Evolutionary conservation across 495 filamentous ascomycete genomes (phyloP), one percentile per base, ranked within the genome.

Genomic region (Tuber brumale): DNA sequence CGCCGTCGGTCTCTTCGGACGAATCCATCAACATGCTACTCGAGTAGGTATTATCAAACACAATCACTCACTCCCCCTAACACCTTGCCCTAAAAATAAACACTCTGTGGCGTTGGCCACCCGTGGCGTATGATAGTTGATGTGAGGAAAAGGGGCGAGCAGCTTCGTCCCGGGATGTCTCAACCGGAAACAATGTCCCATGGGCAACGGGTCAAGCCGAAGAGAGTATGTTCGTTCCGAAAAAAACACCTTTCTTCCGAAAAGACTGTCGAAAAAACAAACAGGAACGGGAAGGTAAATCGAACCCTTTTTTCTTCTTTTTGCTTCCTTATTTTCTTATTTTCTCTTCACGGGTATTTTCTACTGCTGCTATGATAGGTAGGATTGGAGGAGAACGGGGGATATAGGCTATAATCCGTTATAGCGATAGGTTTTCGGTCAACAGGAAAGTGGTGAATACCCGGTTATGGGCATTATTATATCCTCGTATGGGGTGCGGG

Each of bases 401-500:
- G 57, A 14, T 35, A 66, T 14, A 66, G 57, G 57, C 57, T 66
- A 66, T 66, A 66, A 14, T 35, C 57, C 14, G 14, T 35, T 66
- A 35, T 66, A 35, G 31, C 31, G 16, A 14, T 66, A 19, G 16
- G 27, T 19, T 66, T 66, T 35, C 14, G 57, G 27, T 66, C 27
- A 1, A 66, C 35, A 35, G 27, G 57, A 35, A 66, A 5, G 57
- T 35, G 57, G 57, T 14, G 57, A 27, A 4, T 66, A 66, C 57
- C 57, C 57, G 57, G 57, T 66, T 66, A 35, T 66, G 57, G 57
- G 10, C n/a, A 61, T 66, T 66, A 66, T 66, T 35, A 31, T 39
- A 2, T 39, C 2, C 37, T 2, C 4, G 57, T 61, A 31, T 31
- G n/a, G n/a, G 31, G 57, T 12, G 57, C 57, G 27, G 10, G n/a